Evolutionary conservation across 441 rosid genomes (phyloP), one percentile per base, ranked within the genome.

Genomic region (Bocquillonia castaneifolia): DNA sequence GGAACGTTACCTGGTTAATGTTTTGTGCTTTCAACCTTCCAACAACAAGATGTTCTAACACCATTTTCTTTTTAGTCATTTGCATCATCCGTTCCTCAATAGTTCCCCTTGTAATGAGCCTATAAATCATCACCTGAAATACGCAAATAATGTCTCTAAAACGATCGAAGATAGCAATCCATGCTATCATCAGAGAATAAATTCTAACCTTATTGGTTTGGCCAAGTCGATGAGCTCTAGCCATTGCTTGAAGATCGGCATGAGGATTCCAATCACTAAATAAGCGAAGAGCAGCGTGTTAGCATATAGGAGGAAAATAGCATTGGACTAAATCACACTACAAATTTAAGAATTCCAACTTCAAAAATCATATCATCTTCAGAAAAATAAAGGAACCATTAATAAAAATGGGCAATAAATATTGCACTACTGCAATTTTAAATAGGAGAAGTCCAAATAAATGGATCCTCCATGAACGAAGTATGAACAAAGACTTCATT

Each of bases 51-150:
- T 95, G 99, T 86, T 95, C 99, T 53, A 95, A 80, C 78, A 95
- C 92, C 99, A 95, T 95, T 82, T 95, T 95, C 86, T 95, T 95
- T 83, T 90, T 95, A 23, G 99, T 95, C 93, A 95, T 78, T 59
- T 95, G 92, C 98, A 95, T 89, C 97, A 95, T 95, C 72, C 98
- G 83, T 77, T 95, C 98, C 85, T 95, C 99, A 75, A 92, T 95
- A 75, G 93, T 85, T 76, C 91, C 96, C 74, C 99, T 82, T 22
- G 88, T 89, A 60, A 95, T 55, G 70, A 95, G 96, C 76, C 99
- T 86, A 77, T 81, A 95, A 60, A 95, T 95, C 98, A 95, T 83
- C 66, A 92, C 99, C 99, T 95, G 79, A 53, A 81, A 56, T 62
- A 44, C 34, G 54, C 69, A 66, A 77, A 78, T 10, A 75, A 59